These are phyloP conservation scores for Fusarium agapanthi DNA, from an alignment of 2,329 filamentous ascomycete genomes.

Conservation along the genomic window DNA sequence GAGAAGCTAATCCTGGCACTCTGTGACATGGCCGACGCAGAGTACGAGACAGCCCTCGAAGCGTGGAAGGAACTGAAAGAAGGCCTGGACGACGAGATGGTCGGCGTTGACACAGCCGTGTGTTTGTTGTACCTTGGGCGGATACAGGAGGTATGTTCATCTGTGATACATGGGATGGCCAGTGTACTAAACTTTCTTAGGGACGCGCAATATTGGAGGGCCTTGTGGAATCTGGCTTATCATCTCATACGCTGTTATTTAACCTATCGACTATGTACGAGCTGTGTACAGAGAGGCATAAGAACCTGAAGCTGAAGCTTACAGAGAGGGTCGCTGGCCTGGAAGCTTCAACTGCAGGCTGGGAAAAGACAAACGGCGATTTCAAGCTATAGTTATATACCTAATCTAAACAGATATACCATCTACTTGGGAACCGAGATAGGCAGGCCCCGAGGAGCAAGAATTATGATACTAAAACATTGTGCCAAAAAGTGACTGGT, in stretches of 20 bases:
- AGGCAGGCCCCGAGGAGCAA: neutral
- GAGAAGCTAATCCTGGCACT: slow-evolving; percentile 71
- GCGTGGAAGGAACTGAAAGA: slow-evolving; percentile 66
- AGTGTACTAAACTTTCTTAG: slow-evolving; percentile 48
- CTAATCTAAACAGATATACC: neutral
- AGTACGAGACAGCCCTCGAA: slow-evolving; percentile 70
- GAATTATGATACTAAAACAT: neutral
- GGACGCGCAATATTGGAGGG: slow-evolving; percentile 73
- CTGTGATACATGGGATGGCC: neutral
- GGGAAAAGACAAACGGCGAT: slow-evolving; percentile 76
- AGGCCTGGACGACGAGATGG: slow-evolving; percentile 68
- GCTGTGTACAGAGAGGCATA: slow-evolving; percentile 81
- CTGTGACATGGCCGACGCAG: slow-evolving; percentile 79
- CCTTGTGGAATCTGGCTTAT: slow-evolving; percentile 68
- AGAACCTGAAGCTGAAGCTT: slow-evolving; percentile 74
- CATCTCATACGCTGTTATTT: slow-evolving; percentile 84
- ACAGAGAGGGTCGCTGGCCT: slow-evolving; percentile 73
- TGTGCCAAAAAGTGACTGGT: neutral
- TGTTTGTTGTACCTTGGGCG: slow-evolving; percentile 83
- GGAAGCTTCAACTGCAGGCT: slow-evolving; percentile 65
- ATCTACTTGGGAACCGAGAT: neutral
- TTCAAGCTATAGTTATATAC: slow-evolving; percentile 73
- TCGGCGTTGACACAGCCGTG: slow-evolving; percentile 84
- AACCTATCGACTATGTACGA: slow-evolving; percentile 94
- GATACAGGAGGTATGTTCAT: slow-evolving; percentile 70